phyloP scores from a whole-genome alignment of 352 stramenopile species.

The Phytopythium mirpurense region DNA sequence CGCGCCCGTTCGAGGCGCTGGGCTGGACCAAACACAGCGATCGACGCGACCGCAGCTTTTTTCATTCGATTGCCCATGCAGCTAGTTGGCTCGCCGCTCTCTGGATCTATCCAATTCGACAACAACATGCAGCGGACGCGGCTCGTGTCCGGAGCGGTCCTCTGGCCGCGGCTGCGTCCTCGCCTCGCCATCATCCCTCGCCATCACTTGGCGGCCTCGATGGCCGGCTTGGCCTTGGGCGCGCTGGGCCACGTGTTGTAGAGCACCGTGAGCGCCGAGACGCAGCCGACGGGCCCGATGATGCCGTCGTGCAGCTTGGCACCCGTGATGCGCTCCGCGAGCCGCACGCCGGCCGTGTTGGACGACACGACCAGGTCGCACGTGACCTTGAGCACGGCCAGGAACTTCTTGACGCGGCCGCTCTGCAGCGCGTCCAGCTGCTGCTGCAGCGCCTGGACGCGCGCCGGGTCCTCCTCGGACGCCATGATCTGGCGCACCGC shows the following conservation, averaged over 20 bases:
- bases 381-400: conserved; percentile 76
- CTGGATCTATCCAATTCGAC: not conserved
- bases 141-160: not conserved
- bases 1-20: too few relatives aligned
- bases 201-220: conserved; percentile 12
- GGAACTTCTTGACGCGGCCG: conserved; percentile 73
- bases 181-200: not conserved
- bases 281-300: conserved; percentile 67
- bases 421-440: conserved; percentile 59
- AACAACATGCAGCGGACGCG: not conserved
- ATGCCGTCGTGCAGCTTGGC: conserved; percentile 83
- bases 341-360: conserved; percentile 73
- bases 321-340: conserved; percentile 75
- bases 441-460: conserved; percentile 41
- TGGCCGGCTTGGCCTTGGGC: conserved; percentile 20
- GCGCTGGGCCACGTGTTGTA: conserved; percentile 78
- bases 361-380: conserved; percentile 85
- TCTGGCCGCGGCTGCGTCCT: too few relatives aligned
- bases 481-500: conserved; percentile 63
- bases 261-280: conserved; percentile 79
- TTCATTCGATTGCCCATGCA: too few relatives aligned
- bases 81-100: not conserved
- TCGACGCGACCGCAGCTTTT: not conserved
- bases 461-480: conserved; percentile 55
- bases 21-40: too few relatives aligned